These are phyloP conservation scores for Nitzschia putrida DNA, from an alignment of 108 stramenopile species.

Conservation along the genomic window DNA sequence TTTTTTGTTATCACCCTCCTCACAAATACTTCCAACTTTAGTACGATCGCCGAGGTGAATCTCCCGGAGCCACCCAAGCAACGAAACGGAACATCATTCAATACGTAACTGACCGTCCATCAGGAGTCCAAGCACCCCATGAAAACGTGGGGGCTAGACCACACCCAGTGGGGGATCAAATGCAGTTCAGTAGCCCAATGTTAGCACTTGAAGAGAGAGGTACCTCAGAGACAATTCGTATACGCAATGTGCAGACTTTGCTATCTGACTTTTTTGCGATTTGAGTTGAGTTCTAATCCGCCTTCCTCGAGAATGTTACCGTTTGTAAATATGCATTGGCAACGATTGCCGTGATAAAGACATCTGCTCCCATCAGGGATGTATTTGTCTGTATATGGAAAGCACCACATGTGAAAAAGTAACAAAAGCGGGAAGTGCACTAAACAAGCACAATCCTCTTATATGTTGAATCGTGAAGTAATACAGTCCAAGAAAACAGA, in stretches of 20 bases:
- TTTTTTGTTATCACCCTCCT: neutral
- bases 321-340: no score
- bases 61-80: slow-evolving; percentile 5
- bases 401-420: no score
- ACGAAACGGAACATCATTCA: slow-evolving; percentile 28
- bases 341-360: no score
- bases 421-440: no score
- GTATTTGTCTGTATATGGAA: no score
- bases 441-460: no score
- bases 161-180: slow-evolving; percentile 1
- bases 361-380: no score
- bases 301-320: no score
- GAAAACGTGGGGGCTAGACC: slow-evolving; percentile 2
- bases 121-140: slow-evolving; percentile 5
- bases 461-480: no score
- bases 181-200: slow-evolving; percentile 44
- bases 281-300: slow-evolving; percentile 20
- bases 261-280: slow-evolving; percentile 53
- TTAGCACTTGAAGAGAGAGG: slow-evolving; percentile 51
- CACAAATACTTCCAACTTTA: neutral
- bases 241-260: slow-evolving; percentile 40
- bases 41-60: slow-evolving; percentile 47
- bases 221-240: slow-evolving; percentile 49
- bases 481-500: no score
- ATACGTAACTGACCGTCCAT: slow-evolving; percentile 11